phyloP scores from a whole-genome alignment of 2,329 filamentous ascomycete genomes.

The Lasiodiplodia gonubiensis region DNA sequence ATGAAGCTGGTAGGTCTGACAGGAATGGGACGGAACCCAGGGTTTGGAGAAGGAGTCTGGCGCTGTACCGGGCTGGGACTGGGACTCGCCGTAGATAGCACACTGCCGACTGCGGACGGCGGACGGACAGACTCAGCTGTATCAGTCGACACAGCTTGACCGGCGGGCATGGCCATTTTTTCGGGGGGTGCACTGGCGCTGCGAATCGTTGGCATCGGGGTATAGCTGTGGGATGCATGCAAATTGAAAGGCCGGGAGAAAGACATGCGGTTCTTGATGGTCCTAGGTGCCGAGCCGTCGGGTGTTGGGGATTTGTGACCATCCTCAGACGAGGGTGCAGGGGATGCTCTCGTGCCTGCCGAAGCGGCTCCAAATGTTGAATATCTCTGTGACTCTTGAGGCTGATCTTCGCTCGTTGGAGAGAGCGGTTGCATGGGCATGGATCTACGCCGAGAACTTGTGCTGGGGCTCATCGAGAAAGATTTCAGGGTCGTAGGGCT shows the following conservation, averaged over 20 bases:
- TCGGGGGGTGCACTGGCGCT: conserved; percentile 20
- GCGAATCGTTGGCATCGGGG: conserved; percentile 21
- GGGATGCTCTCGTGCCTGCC: conserved; percentile 5
- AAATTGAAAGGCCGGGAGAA: conserved; percentile 25
- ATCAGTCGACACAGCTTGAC: conserved; percentile 20
- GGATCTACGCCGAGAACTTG: conserved; percentile 40
- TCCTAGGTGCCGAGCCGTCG: conserved; percentile 6
- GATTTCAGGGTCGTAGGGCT: conserved; percentile 45
- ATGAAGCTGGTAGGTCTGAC: conserved; percentile 41
- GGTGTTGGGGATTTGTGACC: conserved; percentile 6
- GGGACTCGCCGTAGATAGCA: not conserved
- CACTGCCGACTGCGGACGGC: not conserved
- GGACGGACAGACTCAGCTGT: conserved; percentile 1
- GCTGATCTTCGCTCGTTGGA: conserved; percentile 4
- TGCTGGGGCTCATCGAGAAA: conserved; percentile 46
- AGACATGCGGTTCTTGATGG: conserved; percentile 26
- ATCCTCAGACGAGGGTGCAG: not conserved
- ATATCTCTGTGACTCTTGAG: not conserved
- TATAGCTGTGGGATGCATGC: conserved; percentile 8
- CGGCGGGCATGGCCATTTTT: conserved; percentile 7
- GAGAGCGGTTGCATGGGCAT: conserved; percentile 44
- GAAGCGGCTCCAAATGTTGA: conserved; percentile 7
- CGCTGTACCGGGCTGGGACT: conserved; percentile 31
- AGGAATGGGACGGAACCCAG: conserved; percentile 44
- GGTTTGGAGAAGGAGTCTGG: conserved; percentile 43